These are phyloP conservation scores for Yarrowia porcina DNA, from an alignment of 805 yeast species.

Conservation along the genomic window DNA sequence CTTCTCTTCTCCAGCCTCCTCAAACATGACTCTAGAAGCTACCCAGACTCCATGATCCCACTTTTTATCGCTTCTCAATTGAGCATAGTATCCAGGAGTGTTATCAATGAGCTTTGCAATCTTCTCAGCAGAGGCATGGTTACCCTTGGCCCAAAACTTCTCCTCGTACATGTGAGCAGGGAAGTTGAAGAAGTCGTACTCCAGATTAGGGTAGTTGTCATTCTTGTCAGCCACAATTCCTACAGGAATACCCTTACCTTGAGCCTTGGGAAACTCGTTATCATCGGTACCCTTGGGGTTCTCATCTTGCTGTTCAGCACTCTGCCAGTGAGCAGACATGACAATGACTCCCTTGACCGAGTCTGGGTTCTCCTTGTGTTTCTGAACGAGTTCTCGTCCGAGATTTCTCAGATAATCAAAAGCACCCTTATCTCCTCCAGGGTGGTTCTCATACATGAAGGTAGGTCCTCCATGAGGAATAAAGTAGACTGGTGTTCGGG, in stretches of 20 bases:
- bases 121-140: constrained; percentile 44
- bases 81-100: constrained; percentile 46
- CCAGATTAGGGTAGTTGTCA: constrained; percentile 37
- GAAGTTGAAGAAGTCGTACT: constrained; percentile 75
- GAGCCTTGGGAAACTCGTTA: constrained; percentile 1
- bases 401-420: constrained; percentile 48
- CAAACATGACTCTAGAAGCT: constrained; percentile 69
- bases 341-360: constrained; percentile 52
- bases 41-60: constrained; percentile 85
- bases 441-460: constrained; percentile 55
- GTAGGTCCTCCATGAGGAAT: constrained; percentile 85
- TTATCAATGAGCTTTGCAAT: constrained; percentile 44
- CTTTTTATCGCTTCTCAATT: constrained; percentile 49
- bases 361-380: constrained; percentile 44
- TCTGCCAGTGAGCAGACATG: constrained; percentile 78
- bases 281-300: constrained; percentile 1
- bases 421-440: constrained; percentile 58
- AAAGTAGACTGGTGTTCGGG: constrained; percentile 57
- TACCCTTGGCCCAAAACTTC: constrained; percentile 53
- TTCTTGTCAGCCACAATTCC: constrained; percentile 9
- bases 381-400: constrained; percentile 50
- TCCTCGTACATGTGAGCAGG: constrained; percentile 62
- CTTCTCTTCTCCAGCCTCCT: constrained; percentile 38
- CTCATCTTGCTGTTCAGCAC: constrained; percentile 11
- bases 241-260: constrained; percentile 20